Evolutionary conservation across 345 rosid genomes (phyloP).

Genomic region (Cardamine resedifolia): DNA sequence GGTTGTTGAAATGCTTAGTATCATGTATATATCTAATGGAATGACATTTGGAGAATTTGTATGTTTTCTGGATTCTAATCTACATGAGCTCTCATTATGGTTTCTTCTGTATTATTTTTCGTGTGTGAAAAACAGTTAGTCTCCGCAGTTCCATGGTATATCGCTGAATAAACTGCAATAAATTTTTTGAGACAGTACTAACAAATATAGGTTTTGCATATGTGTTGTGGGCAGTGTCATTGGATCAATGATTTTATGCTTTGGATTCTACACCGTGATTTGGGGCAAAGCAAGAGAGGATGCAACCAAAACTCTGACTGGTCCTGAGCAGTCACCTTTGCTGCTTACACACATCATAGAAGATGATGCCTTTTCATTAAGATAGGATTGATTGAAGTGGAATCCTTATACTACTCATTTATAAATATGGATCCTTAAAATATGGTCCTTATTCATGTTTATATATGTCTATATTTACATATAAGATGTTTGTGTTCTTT

Average conservation of each 20-base stretch:
- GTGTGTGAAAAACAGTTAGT: background rate
- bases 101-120: background rate
- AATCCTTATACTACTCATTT: background rate
- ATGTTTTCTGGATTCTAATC: background rate
- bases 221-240: constrained; percentile 29
- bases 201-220: background rate
- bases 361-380: constrained; percentile 10
- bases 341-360: constrained; percentile 14
- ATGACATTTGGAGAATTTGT: background rate
- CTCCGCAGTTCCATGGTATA: background rate
- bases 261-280: constrained; percentile 28
- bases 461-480: background rate
- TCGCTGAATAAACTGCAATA: background rate
- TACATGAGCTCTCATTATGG: background rate
- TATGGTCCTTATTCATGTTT: background rate
- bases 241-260: constrained; percentile 33
- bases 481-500: background rate
- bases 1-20: background rate
- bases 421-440: background rate
- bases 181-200: background rate
- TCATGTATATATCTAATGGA: background rate
- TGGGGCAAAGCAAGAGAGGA: constrained; percentile 45
- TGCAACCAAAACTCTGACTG: constrained; percentile 9
- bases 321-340: constrained; percentile 9
- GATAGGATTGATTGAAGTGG: background rate